phyloP scores from a whole-genome alignment of 306 rosid species.

The Quercus wislizeni region DNA sequence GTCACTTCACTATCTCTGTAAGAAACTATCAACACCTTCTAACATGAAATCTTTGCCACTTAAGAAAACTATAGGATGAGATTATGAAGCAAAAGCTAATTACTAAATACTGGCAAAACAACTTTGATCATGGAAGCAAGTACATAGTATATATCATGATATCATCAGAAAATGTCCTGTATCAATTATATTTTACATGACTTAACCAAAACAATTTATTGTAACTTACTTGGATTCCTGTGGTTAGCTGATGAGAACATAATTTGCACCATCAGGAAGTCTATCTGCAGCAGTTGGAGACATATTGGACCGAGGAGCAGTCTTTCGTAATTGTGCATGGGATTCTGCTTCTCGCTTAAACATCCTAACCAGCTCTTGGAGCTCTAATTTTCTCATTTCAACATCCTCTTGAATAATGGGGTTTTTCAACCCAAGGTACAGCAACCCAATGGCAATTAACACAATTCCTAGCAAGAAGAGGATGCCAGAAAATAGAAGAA shows the following conservation, averaged over 20 bases:
- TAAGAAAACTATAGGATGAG: too few species aligned
- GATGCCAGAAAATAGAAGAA: conserved; percentile 69
- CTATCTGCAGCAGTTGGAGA: conserved; percentile 79
- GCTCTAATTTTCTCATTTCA: conserved; percentile 73
- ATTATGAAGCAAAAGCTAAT: too few species aligned
- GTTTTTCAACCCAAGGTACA: conserved; percentile 69
- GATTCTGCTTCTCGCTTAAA: conserved; percentile 94
- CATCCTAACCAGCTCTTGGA: conserved; percentile 69
- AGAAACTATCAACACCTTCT: too few species aligned
- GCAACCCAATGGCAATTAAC: conserved; percentile 53
- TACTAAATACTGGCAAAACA: too few species aligned
- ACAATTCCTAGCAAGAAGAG: conserved; percentile 47
- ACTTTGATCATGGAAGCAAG: too few species aligned
- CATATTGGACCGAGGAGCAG: conserved; percentile 45
- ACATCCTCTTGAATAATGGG: conserved; percentile 61
- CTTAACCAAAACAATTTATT: too few species aligned
- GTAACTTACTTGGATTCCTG: too few species aligned
- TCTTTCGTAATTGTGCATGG: conserved; percentile 73
- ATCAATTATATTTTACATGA: too few species aligned
- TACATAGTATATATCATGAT: too few species aligned
- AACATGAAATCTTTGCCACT: too few species aligned
- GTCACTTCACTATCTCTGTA: too few species aligned
- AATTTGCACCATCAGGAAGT: conserved; percentile 28
- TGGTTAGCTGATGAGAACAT: conserved; percentile 26
- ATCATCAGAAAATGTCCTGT: too few species aligned